Base-by-base conservation (phyloP, 78 protist genomes). In the Pelomyxa schiedti region DNA sequence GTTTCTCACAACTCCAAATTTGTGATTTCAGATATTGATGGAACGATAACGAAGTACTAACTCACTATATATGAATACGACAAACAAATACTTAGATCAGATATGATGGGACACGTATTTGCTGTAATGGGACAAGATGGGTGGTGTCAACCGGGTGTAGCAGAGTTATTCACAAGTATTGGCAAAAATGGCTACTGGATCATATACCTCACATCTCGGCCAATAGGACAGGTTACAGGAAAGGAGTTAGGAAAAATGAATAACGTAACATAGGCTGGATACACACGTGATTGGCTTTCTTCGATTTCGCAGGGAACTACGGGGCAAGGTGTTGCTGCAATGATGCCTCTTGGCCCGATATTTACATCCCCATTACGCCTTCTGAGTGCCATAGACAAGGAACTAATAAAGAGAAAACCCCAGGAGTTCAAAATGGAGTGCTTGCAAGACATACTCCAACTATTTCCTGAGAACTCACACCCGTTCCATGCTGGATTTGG, bases 401-500 rank as follows among this genome's bases (percentile, higher is more conserved):
- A 90, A 69, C 90, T 94, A 28, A 87, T 91, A 39, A 79, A 32
- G 32, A 40, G 88, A 24, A 81, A 69, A 72, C 98, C 98, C 6
- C 92, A 95, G 53, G 98, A 95, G 78, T 95, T 95, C 77, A 95
- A 96, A 26, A 86, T 91, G 22, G 88, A 91, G 1, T 77, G 90
- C 72, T 83, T 96, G 30, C 63, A 36, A 8, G 82, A 86, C 43
- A 74, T 95, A 32, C 83, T 76, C 32, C 28, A 42, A 8, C 74
- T 95, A 29, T 95, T 90, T 41, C 96, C 97, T 8, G n/a, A 58
- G 24, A 40, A 74, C 0, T 37, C 22, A 3, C 6, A 77, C 2
- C 97, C 96, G 26, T 95, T 91, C 72, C 86, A 91, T 76, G 98
- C 97, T 0, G 98, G 98, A 22, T 95, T 95, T 72, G 98, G 98